A percentile compares a stretch with the other conserved stretches of the same genome.
Conservation (phyloP, 2,329 filamentous ascomycete species). For the Aspergillus pseudotamarii region DNA sequence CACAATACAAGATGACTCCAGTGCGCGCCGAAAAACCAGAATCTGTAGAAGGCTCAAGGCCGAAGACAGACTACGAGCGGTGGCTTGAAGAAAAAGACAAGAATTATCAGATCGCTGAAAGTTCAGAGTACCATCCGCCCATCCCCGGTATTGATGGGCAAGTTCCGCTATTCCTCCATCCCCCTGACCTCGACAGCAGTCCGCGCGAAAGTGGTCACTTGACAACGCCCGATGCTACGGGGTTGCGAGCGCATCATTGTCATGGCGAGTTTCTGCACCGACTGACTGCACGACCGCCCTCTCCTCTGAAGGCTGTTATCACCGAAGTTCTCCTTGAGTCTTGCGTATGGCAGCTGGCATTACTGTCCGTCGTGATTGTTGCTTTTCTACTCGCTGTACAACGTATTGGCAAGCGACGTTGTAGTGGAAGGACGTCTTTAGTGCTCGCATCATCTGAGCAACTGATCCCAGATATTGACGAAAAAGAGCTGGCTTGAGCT, state of each 20-base stretch:
- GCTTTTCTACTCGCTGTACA: background rate
- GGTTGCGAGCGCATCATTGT: background rate
- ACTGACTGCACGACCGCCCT: background rate
- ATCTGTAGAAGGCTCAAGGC: background rate
- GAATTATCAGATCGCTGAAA: background rate
- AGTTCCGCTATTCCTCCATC: background rate
- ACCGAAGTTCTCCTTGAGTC: background rate
- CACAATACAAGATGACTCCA: no score
- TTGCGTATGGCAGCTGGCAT: background rate
- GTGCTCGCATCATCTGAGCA: no score
- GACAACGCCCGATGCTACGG: background rate
- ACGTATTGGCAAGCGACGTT: background rate
- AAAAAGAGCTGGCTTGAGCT: background rate
- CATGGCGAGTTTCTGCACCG: background rate
- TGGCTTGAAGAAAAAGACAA: background rate
- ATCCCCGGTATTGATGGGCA: background rate
- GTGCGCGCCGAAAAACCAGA: no score
- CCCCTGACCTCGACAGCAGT: no score
- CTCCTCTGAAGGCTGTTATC: background rate
- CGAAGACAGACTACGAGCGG: background rate
- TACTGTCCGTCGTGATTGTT: background rate
- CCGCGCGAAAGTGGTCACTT: background rate
- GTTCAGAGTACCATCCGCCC: background rate
- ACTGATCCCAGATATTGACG: background rate
- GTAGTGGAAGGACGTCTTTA: background rate